A percentile compares a stretch with the other conserved stretches of the same genome.
phyloP scores from a whole-genome alignment of 257 asterid species.

The Solanum clarkiae region DNA sequence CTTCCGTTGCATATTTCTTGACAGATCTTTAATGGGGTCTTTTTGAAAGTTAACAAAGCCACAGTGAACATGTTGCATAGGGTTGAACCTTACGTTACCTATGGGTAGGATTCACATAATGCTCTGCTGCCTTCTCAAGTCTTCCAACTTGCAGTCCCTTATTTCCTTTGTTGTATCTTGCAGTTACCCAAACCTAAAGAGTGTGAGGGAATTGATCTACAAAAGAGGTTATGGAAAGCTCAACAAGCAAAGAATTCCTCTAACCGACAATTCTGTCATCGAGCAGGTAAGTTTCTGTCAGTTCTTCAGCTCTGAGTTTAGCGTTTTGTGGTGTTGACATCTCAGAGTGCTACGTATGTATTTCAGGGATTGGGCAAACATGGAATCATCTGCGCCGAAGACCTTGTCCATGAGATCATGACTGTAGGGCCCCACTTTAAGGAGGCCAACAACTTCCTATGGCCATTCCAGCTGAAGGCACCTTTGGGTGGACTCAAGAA shows the following conservation, averaged over 20 bases:
- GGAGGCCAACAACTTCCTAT: conserved; percentile 45
- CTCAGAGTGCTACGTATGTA: not conserved
- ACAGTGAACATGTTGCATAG: conserved; percentile 47
- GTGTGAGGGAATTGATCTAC: conserved; percentile 40
- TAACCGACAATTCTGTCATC: conserved; percentile 38
- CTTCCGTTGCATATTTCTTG: not conserved
- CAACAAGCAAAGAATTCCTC: conserved; percentile 34
- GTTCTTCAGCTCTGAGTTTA: not conserved
- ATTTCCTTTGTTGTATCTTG: not conserved
- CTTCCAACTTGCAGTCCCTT: not conserved
- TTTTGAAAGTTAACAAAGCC: conserved; percentile 49
- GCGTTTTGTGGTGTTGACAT: not conserved
- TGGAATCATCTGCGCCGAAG: conserved; percentile 44
- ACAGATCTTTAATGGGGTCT: conserved; percentile 53
- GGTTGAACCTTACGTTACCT: conserved; percentile 56
- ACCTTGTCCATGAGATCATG: conserved; percentile 43
- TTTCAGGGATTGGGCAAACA: conserved; percentile 30
- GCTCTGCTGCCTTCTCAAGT: not conserved
- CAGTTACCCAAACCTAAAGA: conserved; percentile 44
- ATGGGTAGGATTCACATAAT: conserved; percentile 19
- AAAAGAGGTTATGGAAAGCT: conserved; percentile 45
- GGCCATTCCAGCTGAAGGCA: conserved; percentile 57
- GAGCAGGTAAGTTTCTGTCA: conserved; percentile 23
- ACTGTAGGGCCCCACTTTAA: conserved; percentile 49
- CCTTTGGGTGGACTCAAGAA: conserved; percentile 52